These are phyloP conservation scores for Haematococcus lacustris DNA, from an alignment of 139 green algal genomes.

Conservation along the genomic window DNA sequence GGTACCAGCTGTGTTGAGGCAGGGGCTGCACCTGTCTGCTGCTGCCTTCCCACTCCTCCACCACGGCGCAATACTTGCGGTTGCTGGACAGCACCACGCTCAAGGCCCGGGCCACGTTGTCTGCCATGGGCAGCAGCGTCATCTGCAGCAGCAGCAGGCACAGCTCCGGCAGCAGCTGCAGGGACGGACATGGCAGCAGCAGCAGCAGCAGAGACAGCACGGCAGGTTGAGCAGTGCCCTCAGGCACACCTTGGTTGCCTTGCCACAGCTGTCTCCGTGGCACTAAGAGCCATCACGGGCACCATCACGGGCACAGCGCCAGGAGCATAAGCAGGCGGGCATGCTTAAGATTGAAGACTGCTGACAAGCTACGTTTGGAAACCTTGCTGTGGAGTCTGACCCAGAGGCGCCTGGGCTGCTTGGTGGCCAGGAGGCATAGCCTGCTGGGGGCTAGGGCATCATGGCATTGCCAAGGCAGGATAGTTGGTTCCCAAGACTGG, in stretches of 20 bases:
- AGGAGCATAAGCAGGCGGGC: background rate
- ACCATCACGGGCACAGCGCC: background rate
- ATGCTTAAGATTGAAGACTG: too few relatives aligned
- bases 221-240: background rate
- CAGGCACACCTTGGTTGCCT: background rate
- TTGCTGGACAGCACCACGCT: slow-evolving; percentile 20
- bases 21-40: background rate
- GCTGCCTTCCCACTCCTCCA: slow-evolving; percentile 12
- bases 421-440: too few relatives aligned
- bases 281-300: background rate
- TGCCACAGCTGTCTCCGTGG: background rate
- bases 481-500: too few relatives aligned
- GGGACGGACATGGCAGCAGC: too few relatives aligned
- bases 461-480: too few relatives aligned
- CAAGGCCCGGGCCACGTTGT: slow-evolving; percentile 1
- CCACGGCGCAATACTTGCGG: slow-evolving; percentile 26
- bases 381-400: too few relatives aligned
- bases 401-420: too few relatives aligned
- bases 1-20: too few relatives aligned
- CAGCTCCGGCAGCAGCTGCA: too few relatives aligned
- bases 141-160: slow-evolving; percentile 5
- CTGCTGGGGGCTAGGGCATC: too few relatives aligned
- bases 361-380: too few relatives aligned
- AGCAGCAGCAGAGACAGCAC: background rate
- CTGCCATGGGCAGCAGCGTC: slow-evolving; percentile 11